Evolutionary conservation across 371 early-diverging fungal genomes (phyloP).

Genomic region (Phascolomyces articulosus): DNA sequence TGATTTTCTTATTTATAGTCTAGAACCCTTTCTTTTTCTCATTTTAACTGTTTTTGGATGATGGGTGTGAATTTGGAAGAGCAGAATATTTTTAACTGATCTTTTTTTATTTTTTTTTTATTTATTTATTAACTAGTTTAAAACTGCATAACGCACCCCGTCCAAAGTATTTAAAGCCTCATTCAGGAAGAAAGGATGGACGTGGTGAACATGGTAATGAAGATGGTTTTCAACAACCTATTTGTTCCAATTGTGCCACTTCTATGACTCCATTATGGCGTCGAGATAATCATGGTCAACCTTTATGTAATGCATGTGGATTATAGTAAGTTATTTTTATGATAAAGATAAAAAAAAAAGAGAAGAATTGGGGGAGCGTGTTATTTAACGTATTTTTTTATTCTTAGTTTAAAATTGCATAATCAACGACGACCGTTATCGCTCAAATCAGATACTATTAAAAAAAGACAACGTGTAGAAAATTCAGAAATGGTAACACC

Average conservation of each 20-base stretch:
- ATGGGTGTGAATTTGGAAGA: neutral
- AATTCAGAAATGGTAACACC: neutral
- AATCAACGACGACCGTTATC: constrained; percentile 75
- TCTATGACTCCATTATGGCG: constrained; percentile 96
- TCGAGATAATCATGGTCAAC: constrained; percentile 72
- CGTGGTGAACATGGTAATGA: constrained; percentile 28
- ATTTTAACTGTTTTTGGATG: neutral
- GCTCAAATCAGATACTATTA: constrained; percentile 79
- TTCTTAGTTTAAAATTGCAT: constrained; percentile 74
- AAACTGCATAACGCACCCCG: constrained; percentile 77
- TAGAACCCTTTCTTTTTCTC: neutral
- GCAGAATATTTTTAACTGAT: neutral
- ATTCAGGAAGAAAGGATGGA: constrained; percentile 8
- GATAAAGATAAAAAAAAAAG: neutral
- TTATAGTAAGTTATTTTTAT: constrained; percentile 69
- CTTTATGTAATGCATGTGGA: constrained; percentile 97
- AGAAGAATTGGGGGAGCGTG: too few relatives aligned
- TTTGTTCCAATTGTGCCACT: constrained; percentile 90
- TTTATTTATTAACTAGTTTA: constrained; percentile 15
- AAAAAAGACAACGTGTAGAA: constrained; percentile 17
- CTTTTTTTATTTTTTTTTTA: neutral
- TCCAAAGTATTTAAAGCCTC: constrained; percentile 44
- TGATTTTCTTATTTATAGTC: too few relatives aligned
- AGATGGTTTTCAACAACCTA: constrained; percentile 31
- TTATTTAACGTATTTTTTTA: too few relatives aligned